Percentiles rank a stretch among this genome's conserved stretches.
phyloP scores from a whole-genome alignment of 768 basidiomycete species.

The Mycena rebaudengoi region DNA sequence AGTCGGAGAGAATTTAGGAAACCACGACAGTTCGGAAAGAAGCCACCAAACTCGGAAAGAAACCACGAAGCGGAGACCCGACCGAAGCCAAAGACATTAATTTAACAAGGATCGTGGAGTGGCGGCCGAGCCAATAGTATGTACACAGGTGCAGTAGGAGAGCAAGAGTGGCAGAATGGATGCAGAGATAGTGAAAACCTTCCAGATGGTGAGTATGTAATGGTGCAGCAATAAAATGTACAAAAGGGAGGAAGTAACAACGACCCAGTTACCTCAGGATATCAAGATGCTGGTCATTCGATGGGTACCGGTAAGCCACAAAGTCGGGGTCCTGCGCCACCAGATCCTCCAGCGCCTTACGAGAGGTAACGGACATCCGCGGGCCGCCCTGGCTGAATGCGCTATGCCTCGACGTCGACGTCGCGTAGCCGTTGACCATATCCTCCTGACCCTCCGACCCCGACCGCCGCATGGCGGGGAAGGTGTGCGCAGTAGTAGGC shows the following conservation, averaged over 20 bases:
- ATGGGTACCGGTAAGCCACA: conserved; percentile 88
- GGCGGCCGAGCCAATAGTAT: conserved; percentile 2
- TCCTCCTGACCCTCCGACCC: conserved; percentile 62
- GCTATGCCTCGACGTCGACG: conserved; percentile 61
- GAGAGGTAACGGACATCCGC: conserved; percentile 71
- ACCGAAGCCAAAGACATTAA: no score
- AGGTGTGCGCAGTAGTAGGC: conserved; percentile 48
- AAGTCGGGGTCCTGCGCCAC: conserved; percentile 90
- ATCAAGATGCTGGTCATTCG: conserved; percentile 74
- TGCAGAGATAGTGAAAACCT: neutral
- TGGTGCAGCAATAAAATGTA: conserved; percentile 14
- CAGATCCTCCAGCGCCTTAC: conserved; percentile 78
- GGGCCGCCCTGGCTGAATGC: conserved; percentile 48
- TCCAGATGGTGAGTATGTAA: conserved; percentile 6
- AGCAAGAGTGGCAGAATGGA: conserved; percentile 21
- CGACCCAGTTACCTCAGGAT: conserved; percentile 54
- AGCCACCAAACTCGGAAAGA: no score
- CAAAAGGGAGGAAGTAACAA: neutral
- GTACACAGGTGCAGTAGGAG: conserved; percentile 34
- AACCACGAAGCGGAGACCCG: no score
- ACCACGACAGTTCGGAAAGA: no score
- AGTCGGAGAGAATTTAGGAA: no score
- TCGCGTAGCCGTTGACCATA: conserved; percentile 51
- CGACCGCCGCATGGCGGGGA: conserved; percentile 56
- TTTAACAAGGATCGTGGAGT: no score